These are phyloP conservation scores for Pseudogymnoascus verrucosus DNA, from an alignment of 2,329 filamentous ascomycete species.

Conservation along the genomic window DNA sequence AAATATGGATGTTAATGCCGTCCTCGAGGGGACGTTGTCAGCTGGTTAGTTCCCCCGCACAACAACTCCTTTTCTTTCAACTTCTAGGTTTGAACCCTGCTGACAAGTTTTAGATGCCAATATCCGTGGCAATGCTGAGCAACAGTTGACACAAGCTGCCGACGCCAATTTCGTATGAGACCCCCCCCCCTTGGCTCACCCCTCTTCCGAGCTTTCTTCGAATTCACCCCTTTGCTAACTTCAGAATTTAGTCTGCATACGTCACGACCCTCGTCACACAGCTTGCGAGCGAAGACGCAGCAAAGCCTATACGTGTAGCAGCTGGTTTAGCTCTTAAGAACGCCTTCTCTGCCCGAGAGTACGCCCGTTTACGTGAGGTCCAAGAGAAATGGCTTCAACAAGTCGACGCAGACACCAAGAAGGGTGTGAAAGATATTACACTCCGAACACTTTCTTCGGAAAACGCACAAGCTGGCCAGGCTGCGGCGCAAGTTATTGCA, in stretches of 20 bases:
- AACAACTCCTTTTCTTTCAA: slow-evolving; percentile 11
- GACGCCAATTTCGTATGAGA: slow-evolving; percentile 85
- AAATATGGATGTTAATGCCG: slow-evolving; percentile 93
- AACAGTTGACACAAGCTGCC: slow-evolving; percentile 86
- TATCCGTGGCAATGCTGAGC: slow-evolving; percentile 84
- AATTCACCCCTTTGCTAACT: slow-evolving; percentile 17
- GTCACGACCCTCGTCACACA: slow-evolving; percentile 87
- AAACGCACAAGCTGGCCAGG: slow-evolving; percentile 76
- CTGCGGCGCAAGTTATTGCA: slow-evolving; percentile 89
- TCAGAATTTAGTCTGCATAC: slow-evolving; percentile 66
- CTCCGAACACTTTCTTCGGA: slow-evolving; percentile 75
- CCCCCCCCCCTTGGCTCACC: slow-evolving; percentile 27
- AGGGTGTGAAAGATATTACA: slow-evolving; percentile 80
- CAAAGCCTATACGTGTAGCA: slow-evolving; percentile 80
- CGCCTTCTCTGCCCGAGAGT: slow-evolving; percentile 91
- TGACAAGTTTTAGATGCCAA: slow-evolving; percentile 62
- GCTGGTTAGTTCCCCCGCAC: slow-evolving; percentile 55
- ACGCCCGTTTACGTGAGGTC: slow-evolving; percentile 75
- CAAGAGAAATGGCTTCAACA: slow-evolving; percentile 89
- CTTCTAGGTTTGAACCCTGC: slow-evolving; percentile 18
- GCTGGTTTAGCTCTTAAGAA: slow-evolving; percentile 97
- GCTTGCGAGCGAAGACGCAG: slow-evolving; percentile 81
- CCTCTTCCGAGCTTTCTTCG: slow-evolving; percentile 18
- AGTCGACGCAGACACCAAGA: slow-evolving; percentile 74
- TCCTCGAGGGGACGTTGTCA: slow-evolving; percentile 94